Percentiles rank a stretch among this genome's conserved stretches.
These are phyloP conservation scores for Circinella umbellata DNA, from an alignment of 371 early-diverging fungal genomes.

Conservation along the genomic window DNA sequence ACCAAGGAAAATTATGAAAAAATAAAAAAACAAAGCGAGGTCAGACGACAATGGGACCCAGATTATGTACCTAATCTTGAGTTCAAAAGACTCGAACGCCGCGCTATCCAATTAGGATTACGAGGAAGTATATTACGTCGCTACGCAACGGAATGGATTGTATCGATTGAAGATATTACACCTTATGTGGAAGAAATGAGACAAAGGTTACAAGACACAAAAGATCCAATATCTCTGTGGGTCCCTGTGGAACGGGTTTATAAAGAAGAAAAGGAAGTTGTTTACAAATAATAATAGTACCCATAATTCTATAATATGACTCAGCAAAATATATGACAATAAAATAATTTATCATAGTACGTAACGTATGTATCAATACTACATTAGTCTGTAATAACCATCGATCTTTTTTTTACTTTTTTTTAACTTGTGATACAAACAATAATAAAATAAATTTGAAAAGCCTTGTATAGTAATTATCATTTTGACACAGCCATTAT, in stretches of 20 bases:
- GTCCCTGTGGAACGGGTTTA: conserved; percentile 19
- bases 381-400: too few species aligned
- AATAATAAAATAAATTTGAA: too few species aligned
- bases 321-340: too few species aligned
- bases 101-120: conserved; percentile 46
- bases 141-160: conserved; percentile 35
- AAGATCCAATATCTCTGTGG: background rate
- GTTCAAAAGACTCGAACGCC: conserved; percentile 17
- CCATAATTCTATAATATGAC: too few species aligned
- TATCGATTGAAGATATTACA: conserved; percentile 45
- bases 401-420: too few species aligned
- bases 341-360: too few species aligned
- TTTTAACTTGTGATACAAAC: too few species aligned
- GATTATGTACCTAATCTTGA: conserved; percentile 33
- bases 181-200: conserved; percentile 31
- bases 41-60: conserved; percentile 55
- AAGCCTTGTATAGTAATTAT: too few species aligned
- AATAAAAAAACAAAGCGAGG: conserved; percentile 18
- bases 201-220: background rate
- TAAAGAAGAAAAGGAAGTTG: background rate
- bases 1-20: conserved; percentile 18
- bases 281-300: background rate
- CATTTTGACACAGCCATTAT: too few species aligned
- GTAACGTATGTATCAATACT: too few species aligned
- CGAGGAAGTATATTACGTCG: conserved; percentile 20